A percentile compares a stretch with the other conserved stretches of the same genome.
phyloP scores from a whole-genome alignment of 805 yeast species.

The Starmerella bombicola region DNA sequence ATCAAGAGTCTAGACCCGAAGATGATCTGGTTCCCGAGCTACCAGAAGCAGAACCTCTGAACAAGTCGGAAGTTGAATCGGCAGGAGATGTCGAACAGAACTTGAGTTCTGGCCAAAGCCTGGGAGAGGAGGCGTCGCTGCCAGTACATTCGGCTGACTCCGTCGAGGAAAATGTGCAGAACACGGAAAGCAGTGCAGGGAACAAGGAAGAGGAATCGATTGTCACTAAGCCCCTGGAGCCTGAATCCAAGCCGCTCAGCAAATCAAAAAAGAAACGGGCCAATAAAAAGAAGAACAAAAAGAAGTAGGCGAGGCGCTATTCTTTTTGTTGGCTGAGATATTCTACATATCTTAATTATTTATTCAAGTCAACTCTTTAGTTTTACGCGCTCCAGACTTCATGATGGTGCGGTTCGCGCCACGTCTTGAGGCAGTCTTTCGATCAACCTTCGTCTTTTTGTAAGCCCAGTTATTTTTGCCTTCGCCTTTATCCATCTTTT shows the following conservation, averaged over 20 bases:
- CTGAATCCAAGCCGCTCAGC: not conserved
- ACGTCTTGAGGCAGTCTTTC: slow-evolving; percentile 28
- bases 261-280: slow-evolving; percentile 11
- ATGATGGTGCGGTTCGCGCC: slow-evolving; percentile 21
- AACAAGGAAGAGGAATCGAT: slow-evolving; percentile 12
- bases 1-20: slow-evolving; percentile 1
- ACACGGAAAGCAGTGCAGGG: too few relatives aligned
- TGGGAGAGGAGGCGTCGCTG: not conserved
- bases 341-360: not conserved
- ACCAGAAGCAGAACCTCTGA: not conserved
- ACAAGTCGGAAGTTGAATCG: too few relatives aligned
- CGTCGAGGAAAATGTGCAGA: not conserved
- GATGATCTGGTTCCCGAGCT: too few relatives aligned
- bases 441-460: slow-evolving; percentile 68
- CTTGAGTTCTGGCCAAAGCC: too few relatives aligned
- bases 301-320: slow-evolving; percentile 7
- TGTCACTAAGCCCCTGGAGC: slow-evolving; percentile 2
- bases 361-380: slow-evolving; percentile 4
- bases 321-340: not conserved
- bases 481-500: slow-evolving; percentile 46
- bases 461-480: slow-evolving; percentile 51
- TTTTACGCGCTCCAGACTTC: slow-evolving; percentile 18
- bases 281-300: slow-evolving; percentile 13
- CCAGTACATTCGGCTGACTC: not conserved
- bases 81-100: too few relatives aligned